Conservation (phyloP, 495 filamentous ascomycete genomes). For the Penicillium macrosclerotiorum region DNA sequence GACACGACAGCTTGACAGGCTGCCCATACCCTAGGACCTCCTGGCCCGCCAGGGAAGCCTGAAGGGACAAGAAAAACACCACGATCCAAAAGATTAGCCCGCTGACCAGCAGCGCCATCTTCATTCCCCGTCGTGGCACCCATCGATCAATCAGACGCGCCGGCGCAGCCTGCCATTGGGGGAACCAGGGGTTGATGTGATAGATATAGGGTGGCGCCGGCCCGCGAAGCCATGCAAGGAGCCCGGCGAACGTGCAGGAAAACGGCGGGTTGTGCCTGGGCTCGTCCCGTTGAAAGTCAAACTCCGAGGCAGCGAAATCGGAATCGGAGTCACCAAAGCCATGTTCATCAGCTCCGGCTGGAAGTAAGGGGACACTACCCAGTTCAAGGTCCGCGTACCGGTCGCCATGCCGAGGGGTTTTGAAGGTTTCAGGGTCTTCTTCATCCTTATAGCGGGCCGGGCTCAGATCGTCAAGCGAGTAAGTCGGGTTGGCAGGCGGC, state of each 20-base stretch:
- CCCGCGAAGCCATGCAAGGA: slow-evolving; percentile 42
- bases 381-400: slow-evolving; percentile 21
- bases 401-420: slow-evolving; percentile 3
- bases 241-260: slow-evolving; percentile 26
- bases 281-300: background rate
- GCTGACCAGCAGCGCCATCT: slow-evolving; percentile 48
- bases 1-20: slow-evolving; percentile 53
- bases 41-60: slow-evolving; percentile 52
- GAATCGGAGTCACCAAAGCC: slow-evolving; percentile 8
- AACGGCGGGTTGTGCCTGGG: slow-evolving; percentile 21
- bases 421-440: slow-evolving; percentile 1
- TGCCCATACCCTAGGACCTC: slow-evolving; percentile 61
- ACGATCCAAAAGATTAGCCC: slow-evolving; percentile 64
- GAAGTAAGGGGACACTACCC: slow-evolving; percentile 22
- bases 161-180: slow-evolving; percentile 60
- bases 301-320: slow-evolving; percentile 9
- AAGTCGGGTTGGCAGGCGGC: background rate
- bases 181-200: slow-evolving; percentile 63
- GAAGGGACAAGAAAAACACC: slow-evolving; percentile 62
- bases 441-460: slow-evolving; percentile 18
- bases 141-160: slow-evolving; percentile 55
- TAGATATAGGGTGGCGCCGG: slow-evolving; percentile 57
- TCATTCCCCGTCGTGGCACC: slow-evolving; percentile 52
- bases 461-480: slow-evolving; percentile 8
- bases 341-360: slow-evolving; percentile 2